A percentile compares a stretch with the other conserved stretches of the same genome.
Evolutionary conservation across 805 yeast species (phyloP).

Genomic region (Candida awuae): DNA sequence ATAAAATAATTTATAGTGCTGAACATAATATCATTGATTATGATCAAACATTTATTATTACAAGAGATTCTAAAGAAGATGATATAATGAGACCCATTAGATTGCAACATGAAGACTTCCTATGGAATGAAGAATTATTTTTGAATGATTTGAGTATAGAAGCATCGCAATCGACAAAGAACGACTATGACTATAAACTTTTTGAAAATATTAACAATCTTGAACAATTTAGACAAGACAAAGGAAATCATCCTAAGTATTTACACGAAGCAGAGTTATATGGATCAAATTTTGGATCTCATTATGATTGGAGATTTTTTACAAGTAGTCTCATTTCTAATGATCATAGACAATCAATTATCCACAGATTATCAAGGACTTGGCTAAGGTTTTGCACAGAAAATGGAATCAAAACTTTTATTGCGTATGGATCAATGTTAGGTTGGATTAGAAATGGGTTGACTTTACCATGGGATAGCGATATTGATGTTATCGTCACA

Average conservation of each 20-base stretch:
- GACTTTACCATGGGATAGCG: constrained; percentile 54
- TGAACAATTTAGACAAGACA: constrained; percentile 11
- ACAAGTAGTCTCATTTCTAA: constrained; percentile 18
- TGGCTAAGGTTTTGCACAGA: constrained; percentile 45
- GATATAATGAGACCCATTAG: constrained; percentile 5
- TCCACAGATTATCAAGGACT: constrained; percentile 43
- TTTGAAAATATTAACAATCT: constrained; percentile 5
- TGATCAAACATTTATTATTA: constrained; percentile 3
- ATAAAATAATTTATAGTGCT: constrained; percentile 8
- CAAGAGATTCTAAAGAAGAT: background rate
- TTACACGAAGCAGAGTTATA: constrained; percentile 36
- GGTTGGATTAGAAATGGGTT: constrained; percentile 58
- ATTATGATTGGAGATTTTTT: constrained; percentile 43
- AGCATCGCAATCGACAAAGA: background rate
- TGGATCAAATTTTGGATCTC: constrained; percentile 29
- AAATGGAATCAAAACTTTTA: constrained; percentile 45
- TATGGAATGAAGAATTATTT: constrained; percentile 13
- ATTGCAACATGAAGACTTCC: constrained; percentile 10
- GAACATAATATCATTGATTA: background rate
- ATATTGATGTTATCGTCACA: constrained; percentile 55
- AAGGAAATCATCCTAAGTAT: constrained; percentile 26
- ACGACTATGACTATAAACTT: constrained; percentile 10
- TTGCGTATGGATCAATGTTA: constrained; percentile 55
- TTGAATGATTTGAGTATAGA: background rate
- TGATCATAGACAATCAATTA: constrained; percentile 20